These are phyloP conservation scores for Rhododendron simsii DNA, from an alignment of 148 eudicot species.

Conservation along the genomic window DNA sequence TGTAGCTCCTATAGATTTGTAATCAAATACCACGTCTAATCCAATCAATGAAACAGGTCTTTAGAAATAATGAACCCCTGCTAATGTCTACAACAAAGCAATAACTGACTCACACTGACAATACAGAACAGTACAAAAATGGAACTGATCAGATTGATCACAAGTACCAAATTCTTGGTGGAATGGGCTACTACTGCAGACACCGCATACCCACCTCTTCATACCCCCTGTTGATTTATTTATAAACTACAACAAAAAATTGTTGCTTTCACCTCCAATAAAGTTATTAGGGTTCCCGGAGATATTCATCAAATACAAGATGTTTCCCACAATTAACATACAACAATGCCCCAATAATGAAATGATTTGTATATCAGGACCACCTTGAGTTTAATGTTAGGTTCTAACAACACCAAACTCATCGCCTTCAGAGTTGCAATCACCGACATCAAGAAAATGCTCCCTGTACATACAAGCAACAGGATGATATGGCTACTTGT, in stretches of 20 bases:
- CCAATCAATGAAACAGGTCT: background rate
- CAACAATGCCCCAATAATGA: background rate
- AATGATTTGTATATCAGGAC: background rate
- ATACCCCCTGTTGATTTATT: background rate
- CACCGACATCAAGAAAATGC: slow-evolving; percentile 30
- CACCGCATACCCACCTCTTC: background rate
- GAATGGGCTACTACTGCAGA: background rate
- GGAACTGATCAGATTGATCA: background rate
- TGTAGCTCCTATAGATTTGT: background rate
- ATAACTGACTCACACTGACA: background rate
- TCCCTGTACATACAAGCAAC: slow-evolving; percentile 32
- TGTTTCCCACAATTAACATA: background rate
- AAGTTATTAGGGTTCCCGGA: background rate
- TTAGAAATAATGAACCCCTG: background rate
- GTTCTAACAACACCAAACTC: slow-evolving; percentile 23
- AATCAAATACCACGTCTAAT: background rate
- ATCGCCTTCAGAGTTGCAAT: slow-evolving; percentile 33
- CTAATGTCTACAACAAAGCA: background rate
- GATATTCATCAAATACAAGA: background rate
- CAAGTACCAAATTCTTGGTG: background rate
- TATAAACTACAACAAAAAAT: background rate
- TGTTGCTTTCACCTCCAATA: background rate
- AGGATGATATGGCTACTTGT: background rate
- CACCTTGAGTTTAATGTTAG: background rate
- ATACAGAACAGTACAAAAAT: background rate